Percentiles rank a stretch among this genome's conserved stretches.
phyloP scores from a whole-genome alignment of 2,329 filamentous ascomycete genomes.

The Monilinia aucupariae region DNA sequence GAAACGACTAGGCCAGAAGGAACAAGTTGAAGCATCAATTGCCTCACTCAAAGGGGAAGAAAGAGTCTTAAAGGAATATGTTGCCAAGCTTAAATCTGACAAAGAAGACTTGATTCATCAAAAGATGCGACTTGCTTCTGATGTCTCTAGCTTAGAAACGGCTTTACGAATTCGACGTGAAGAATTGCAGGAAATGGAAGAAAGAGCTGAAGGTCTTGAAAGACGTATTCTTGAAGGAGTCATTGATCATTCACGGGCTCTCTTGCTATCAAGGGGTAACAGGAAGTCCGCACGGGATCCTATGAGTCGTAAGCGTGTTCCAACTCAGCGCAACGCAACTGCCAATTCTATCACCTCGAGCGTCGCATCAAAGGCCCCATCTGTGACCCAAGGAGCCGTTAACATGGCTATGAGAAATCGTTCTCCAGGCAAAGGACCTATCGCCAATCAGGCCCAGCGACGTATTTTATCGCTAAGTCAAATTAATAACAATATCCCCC shows the following conservation, averaged over 20 bases:
- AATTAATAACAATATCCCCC: conserved; percentile 67
- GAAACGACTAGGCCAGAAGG: conserved; percentile 62
- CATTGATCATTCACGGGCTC: conserved; percentile 87
- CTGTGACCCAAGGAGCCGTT: conserved; percentile 41
- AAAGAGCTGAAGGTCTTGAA: conserved; percentile 80
- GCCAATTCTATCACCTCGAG: conserved; percentile 36
- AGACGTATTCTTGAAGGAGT: conserved; percentile 90
- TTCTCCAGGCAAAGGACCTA: conserved; percentile 27
- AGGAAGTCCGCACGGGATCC: conserved; percentile 38
- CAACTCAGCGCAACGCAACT: conserved; percentile 41
- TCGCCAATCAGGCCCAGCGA: conserved; percentile 51
- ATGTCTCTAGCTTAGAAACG: conserved; percentile 86
- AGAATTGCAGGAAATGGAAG: conserved; percentile 86
- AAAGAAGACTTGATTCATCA: conserved; percentile 71
- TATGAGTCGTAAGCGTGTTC: conserved; percentile 48
- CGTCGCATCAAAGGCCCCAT: conserved; percentile 31
- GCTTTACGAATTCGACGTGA: conserved; percentile 83
- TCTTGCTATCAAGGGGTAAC: conserved; percentile 67
- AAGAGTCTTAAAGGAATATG: conserved; percentile 53
- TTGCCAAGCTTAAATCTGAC: conserved; percentile 48
- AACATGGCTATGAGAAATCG: conserved; percentile 47
- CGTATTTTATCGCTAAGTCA: conserved; percentile 88
- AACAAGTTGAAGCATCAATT: conserved; percentile 51
- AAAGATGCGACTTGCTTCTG: conserved; percentile 73
- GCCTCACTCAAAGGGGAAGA: conserved; percentile 51